Base-by-base conservation (phyloP, 768 basidiomycete genomes). In the Hypsizygus marmoreus region DNA sequence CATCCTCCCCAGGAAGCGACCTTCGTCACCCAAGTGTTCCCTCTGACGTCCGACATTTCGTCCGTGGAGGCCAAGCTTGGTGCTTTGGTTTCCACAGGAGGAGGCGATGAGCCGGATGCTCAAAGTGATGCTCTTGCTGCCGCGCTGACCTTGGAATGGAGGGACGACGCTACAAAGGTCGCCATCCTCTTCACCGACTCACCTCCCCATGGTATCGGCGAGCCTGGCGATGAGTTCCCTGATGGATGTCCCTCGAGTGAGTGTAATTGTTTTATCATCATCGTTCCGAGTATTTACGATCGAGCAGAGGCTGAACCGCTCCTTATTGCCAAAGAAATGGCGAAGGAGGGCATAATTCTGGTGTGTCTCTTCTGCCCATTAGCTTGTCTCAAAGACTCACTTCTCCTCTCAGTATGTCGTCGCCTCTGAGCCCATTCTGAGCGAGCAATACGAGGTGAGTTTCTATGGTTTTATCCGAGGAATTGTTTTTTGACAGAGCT, bases 121-220 rank as follows among this genome's bases (percentile, higher is more conserved):
- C 73, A 78, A 24, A 80, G 77, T 2, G 77, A 77, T 4, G 81
- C 75, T 14, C 61, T 82, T 50, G 69, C 73, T 12, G 76, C 71
- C 29, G 72, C 74, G 3, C 50, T 79, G 45, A 66, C 70, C 24
- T 59, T 79, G 55, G 65, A 72, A 19, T 84, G 81, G 81, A 66
- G 73, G 26, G 65, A 69, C 14, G 58, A 65, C 4, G 76, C 78
- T 3, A 67, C 71, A 4, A 81, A 79, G 66, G 75, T 82, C 63
- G 70, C 72, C 13, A 72, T 83, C 2, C 63, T 81, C 13, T 75
- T 82, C 35, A 77, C 80, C 10, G 81, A 82, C 59, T 72, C 81
- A 1, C 79, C 80, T 26, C 78, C 80, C 1, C 81, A 82, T 64
- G 81, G 80, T 8, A 69, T 82, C 34, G 79, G 77, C 16, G 78